Conservation (phyloP, 2,329 filamentous ascomycete species). For the Ophiostoma piceae region DNA sequence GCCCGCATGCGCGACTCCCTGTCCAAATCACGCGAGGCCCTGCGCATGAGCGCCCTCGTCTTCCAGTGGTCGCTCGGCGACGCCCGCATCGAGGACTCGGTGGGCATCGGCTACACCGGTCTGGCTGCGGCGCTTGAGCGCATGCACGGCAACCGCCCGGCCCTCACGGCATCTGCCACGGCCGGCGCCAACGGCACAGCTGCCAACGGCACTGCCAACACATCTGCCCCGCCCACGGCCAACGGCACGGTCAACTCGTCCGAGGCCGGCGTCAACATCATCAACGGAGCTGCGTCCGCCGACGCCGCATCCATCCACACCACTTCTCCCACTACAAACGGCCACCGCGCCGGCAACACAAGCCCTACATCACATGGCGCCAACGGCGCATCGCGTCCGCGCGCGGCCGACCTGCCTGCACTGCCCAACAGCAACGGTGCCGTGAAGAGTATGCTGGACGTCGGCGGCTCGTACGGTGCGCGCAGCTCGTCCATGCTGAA, state of each 20-base stretch:
- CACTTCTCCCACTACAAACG: background rate
- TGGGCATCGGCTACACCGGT: conserved; percentile 63
- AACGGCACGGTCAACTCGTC: conserved; percentile 16
- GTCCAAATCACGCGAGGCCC: conserved; percentile 53
- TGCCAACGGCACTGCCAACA: background rate
- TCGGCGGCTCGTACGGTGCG: conserved; percentile 15
- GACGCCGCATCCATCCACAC: background rate
- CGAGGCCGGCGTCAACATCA: background rate
- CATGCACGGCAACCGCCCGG: conserved; percentile 36
- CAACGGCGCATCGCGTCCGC: background rate
- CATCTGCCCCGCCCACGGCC: conserved; percentile 5
- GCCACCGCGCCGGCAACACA: background rate
- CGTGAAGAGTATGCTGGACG: conserved; percentile 22
- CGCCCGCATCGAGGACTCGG: conserved; percentile 52
- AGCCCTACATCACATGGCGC: background rate
- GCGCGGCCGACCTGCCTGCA: background rate
- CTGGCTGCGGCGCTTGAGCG: conserved; percentile 59
- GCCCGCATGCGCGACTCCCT: conserved; percentile 55
- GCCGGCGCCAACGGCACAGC: background rate
- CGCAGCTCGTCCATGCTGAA: conserved; percentile 19
- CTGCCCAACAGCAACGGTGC: background rate
- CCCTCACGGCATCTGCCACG: conserved; percentile 19
- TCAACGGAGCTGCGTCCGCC: background rate
- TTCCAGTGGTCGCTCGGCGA: conserved; percentile 61
- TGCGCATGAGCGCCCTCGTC: conserved; percentile 59